These are phyloP conservation scores for Haplosporangium gracile DNA, from an alignment of 192 early-diverging fungal genomes.

Conservation along the genomic window DNA sequence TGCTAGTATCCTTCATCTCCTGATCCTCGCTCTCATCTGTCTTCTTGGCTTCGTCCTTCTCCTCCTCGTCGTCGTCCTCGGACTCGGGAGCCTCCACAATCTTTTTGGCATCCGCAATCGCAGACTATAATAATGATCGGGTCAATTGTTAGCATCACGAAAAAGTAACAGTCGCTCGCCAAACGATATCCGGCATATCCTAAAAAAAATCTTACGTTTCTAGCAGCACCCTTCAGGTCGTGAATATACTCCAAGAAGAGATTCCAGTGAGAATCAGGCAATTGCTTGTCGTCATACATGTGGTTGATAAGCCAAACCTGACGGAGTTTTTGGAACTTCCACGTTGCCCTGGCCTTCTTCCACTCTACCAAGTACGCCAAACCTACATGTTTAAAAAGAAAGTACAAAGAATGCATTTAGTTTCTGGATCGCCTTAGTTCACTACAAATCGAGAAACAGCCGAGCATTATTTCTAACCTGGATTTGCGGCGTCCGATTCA, in stretches of 20 bases:
- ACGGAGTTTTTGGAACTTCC: conserved; percentile 60
- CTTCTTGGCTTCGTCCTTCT: conserved; percentile 9
- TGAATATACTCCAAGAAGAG: conserved; percentile 58
- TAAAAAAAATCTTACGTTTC: conserved; percentile 39
- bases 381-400: conserved; percentile 14
- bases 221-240: conserved; percentile 52
- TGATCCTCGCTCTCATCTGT: conserved; percentile 11
- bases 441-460: background rate
- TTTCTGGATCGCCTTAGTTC: background rate
- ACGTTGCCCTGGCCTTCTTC: conserved; percentile 38
- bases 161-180: background rate
- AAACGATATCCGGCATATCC: background rate
- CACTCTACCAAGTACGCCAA: conserved; percentile 52
- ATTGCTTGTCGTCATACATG: conserved; percentile 45
- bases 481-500: conserved; percentile 21
- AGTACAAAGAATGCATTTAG: background rate
- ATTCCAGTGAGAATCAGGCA: conserved; percentile 42
- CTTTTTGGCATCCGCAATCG: conserved; percentile 46
- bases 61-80: conserved; percentile 23
- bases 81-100: conserved; percentile 48
- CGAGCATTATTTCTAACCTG: conserved; percentile 14
- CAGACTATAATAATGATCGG: conserved; percentile 15
- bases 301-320: conserved; percentile 57
- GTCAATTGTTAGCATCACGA: background rate
- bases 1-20: conserved; percentile 40